These are phyloP conservation scores for Geotrichum australiense DNA, from an alignment of 1,139 yeast species.

Conservation along the genomic window DNA sequence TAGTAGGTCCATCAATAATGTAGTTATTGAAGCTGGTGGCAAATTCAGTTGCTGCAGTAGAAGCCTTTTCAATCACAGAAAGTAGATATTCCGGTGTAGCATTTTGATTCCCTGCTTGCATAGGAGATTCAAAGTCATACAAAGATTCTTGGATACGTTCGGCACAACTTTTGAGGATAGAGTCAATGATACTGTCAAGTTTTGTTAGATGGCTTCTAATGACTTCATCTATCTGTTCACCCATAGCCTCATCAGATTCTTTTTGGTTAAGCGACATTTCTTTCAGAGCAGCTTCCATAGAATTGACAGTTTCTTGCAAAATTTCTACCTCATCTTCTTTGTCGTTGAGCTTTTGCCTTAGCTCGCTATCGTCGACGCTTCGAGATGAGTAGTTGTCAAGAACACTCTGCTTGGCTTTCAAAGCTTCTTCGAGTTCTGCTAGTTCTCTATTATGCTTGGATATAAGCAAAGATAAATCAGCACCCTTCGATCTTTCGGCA, in stretches of 20 bases:
- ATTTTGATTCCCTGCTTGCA: slow-evolving; percentile 78
- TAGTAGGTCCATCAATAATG: slow-evolving; percentile 66
- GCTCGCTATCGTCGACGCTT: slow-evolving; percentile 30
- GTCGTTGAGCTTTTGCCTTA: slow-evolving; percentile 49
- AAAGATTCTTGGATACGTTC: slow-evolving; percentile 68
- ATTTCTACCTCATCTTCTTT: slow-evolving; percentile 77
- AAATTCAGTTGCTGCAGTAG: slow-evolving; percentile 71
- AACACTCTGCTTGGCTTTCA: slow-evolving; percentile 35
- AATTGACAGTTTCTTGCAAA: slow-evolving; percentile 53
- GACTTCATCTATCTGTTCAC: slow-evolving; percentile 54
- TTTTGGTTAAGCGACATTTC: slow-evolving; percentile 42
- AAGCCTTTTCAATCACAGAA: slow-evolving; percentile 64
- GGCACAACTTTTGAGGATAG: slow-evolving; percentile 62
- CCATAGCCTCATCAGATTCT: slow-evolving; percentile 45
- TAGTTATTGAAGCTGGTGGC: slow-evolving; percentile 72
- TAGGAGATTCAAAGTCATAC: slow-evolving; percentile 66
- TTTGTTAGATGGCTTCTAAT: slow-evolving; percentile 44
- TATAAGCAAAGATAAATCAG: slow-evolving; percentile 56
- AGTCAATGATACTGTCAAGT: slow-evolving; percentile 58
- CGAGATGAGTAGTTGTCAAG: slow-evolving; percentile 27
- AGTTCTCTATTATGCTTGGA: slow-evolving; percentile 52
- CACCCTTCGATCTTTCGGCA: slow-evolving; percentile 59
- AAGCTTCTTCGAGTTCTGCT: slow-evolving; percentile 34
- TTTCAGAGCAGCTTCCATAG: slow-evolving; percentile 64
- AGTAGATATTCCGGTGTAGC: slow-evolving; percentile 67